Percentiles rank a stretch among this genome's conserved stretches.
These are phyloP conservation scores for Plantago rigida DNA, from an alignment of 305 asterid species.

Conservation along the genomic window DNA sequence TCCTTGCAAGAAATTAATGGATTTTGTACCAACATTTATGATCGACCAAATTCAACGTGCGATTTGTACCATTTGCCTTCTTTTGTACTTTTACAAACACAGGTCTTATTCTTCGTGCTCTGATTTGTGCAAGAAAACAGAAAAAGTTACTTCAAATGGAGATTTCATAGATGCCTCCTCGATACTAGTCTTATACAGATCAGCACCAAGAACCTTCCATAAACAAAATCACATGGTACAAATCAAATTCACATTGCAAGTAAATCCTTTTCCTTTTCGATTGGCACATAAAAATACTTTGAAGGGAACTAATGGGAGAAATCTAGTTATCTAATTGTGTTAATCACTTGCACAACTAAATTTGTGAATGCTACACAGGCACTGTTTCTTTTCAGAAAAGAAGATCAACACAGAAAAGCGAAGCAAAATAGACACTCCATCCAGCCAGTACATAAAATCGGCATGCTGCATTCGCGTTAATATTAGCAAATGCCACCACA, in stretches of 20 bases:
- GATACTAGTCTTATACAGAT: not conserved
- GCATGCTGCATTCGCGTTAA: slow-evolving; percentile 47
- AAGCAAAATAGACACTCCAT: slow-evolving; percentile 28
- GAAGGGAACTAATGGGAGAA: not conserved
- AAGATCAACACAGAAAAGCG: not conserved
- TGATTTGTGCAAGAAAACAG: too few relatives aligned
- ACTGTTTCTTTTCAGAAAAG: not conserved
- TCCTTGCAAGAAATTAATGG: too few relatives aligned
- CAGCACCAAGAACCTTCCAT: slow-evolving; percentile 21
- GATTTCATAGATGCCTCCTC: too few relatives aligned
- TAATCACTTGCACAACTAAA: not conserved
- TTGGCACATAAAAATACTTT: not conserved
- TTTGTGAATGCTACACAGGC: slow-evolving; percentile 2
- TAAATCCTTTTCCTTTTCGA: too few relatives aligned
- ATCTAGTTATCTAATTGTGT: not conserved
- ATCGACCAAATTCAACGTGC: too few relatives aligned
- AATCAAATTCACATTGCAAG: too few relatives aligned
- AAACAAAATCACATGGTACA: slow-evolving; percentile 23
- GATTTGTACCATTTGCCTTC: too few relatives aligned
- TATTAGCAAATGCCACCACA: slow-evolving; percentile 53
- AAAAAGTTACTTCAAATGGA: too few relatives aligned
- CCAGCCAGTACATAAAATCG: slow-evolving; percentile 10
- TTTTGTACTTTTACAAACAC: too few relatives aligned
- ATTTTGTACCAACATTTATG: too few relatives aligned
- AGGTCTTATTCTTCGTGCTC: too few relatives aligned